Evolutionary conservation across 2,329 filamentous ascomycete genomes (phyloP), one percentile per base, ranked within the genome.

Genomic region (Pestalotiopsis sp.): DNA sequence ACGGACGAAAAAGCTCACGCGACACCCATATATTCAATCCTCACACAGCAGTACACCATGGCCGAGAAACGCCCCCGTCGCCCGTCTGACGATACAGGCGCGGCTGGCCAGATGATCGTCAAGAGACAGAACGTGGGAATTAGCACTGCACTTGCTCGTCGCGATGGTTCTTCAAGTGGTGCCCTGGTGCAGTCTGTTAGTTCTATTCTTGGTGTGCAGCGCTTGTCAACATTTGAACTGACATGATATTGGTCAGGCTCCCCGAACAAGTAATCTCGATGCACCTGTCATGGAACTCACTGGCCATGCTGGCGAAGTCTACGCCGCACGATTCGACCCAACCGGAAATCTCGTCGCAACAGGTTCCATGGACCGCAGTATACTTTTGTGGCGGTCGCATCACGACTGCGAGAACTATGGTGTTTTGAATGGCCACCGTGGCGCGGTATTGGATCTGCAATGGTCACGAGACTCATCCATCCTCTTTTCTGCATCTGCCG

Each of bases 381-480:
- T 99, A 74, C 93, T 98, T 81, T 87, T 99, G 38, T 99, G 96
- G 96, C 90, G 92, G 75, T 97, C 95, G 1, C 94, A 95, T 70
- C 95, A 94, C 76, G 88, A 94, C 74, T 98, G 95, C 83, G 93
- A 97, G 77, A 99, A 99, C 82, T 98, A 98, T 76, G 95, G 95
- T 69, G 84, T 93, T 36, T 85, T 99, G 65, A 94, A 86, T 9
- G 96, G 96, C 41, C 96, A 99, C 83, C 94, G 93, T 78, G 94
- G 94, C 73, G 96, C 96, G 1, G 85, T 99, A 63, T 85, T 98
- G 31, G 96, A 98, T 80, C 84, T 99, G 60, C 94, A 97, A 78
- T 99, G 96, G 96, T 97, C 96, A 36, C 92, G 96, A 78, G 96
- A 99, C 82, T 97, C 94, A 23, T 90, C 92, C 75, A 92, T 95